Conservation (phyloP, 2,329 filamentous ascomycete genomes). For the Ceratocystis alfenasii region DNA sequence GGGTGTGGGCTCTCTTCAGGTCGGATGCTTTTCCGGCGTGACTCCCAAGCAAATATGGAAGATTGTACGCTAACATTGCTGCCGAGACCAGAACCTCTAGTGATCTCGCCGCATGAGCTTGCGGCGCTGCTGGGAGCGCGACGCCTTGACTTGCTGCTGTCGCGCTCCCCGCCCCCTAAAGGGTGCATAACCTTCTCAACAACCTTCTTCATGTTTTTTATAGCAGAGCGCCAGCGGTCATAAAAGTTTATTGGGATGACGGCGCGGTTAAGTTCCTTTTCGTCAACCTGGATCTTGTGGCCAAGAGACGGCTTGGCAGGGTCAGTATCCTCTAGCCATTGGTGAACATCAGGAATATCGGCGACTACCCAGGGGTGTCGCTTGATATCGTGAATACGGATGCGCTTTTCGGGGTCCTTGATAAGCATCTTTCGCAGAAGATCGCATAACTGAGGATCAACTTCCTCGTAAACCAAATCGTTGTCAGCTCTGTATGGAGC, state of each 20-base stretch:
- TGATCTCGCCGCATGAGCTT: constrained; percentile 49
- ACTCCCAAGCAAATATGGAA: constrained; percentile 34
- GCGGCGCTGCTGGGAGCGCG: constrained; percentile 51
- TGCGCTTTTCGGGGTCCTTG: constrained; percentile 82
- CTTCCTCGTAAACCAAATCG: constrained; percentile 71
- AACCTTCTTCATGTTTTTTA: constrained; percentile 61
- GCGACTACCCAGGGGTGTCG: constrained; percentile 82
- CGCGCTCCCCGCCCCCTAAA: constrained; percentile 39
- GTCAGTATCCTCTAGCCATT: constrained; percentile 92
- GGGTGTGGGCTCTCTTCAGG: constrained; percentile 31
- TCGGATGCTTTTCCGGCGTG: constrained; percentile 41
- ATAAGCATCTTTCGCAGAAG: constrained; percentile 66
- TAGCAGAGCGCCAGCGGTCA: constrained; percentile 67
- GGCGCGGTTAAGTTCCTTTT: constrained; percentile 75
- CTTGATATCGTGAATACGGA: constrained; percentile 84
- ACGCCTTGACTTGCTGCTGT: constrained; percentile 41
- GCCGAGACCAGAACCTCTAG: constrained; percentile 25
- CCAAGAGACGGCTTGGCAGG: constrained; percentile 65
- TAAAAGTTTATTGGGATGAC: constrained; percentile 83
- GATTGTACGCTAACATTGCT: constrained; percentile 8
- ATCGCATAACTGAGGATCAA: constrained; percentile 69
- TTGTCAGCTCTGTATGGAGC: constrained; percentile 63
- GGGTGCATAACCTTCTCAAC: constrained; percentile 53
- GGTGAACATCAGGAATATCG: constrained; percentile 59
- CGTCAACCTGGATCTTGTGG: constrained; percentile 82